These are phyloP conservation scores for Globisporangium sylvaticum DNA, from an alignment of 352 stramenopile species.

Conservation along the genomic window DNA sequence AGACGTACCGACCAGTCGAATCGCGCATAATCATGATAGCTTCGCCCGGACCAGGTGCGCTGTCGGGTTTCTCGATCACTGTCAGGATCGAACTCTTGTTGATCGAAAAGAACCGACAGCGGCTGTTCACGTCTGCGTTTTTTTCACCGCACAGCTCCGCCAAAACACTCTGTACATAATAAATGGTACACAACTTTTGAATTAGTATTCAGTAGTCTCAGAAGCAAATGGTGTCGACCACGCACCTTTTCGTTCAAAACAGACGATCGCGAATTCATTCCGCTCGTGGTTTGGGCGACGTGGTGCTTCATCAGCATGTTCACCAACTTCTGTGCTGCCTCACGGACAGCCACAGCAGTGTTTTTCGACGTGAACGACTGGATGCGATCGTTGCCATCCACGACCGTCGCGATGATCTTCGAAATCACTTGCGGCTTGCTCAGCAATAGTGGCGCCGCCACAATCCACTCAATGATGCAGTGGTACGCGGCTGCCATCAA, in stretches of 20 bases:
- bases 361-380: slow-evolving; percentile 55
- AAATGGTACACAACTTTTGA: neutral
- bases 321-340: slow-evolving; percentile 73
- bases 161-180: slow-evolving; percentile 39
- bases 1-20: slow-evolving; percentile 71
- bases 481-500: slow-evolving; percentile 77
- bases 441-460: slow-evolving; percentile 65
- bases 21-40: slow-evolving; percentile 79
- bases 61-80: slow-evolving; percentile 72
- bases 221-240: neutral
- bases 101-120: slow-evolving; percentile 80
- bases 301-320: slow-evolving; percentile 89
- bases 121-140: slow-evolving; percentile 31
- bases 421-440: slow-evolving; percentile 69
- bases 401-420: slow-evolving; percentile 79
- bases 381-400: slow-evolving; percentile 72
- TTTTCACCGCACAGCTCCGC: slow-evolving; percentile 49
- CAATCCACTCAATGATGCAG: slow-evolving; percentile 85
- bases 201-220: neutral
- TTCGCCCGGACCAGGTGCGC: slow-evolving; percentile 36
- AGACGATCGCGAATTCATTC: slow-evolving; percentile 39
- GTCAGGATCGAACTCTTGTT: slow-evolving; percentile 79
- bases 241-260: slow-evolving; percentile 62
- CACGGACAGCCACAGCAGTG: slow-evolving; percentile 50
- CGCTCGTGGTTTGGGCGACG: slow-evolving; percentile 50